Conservation (phyloP, 345 rosid species). For the Arabidopsis thaliana region TAIR10.1 NC_003070.9:9324001-9324500, state of each 20-base stretch:
- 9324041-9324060: neutral
- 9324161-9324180: neutral
- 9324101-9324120: neutral
- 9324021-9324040: neutral
- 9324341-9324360: too few relatives aligned
- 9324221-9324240: neutral
- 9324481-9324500: neutral
- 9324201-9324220: neutral
- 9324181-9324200: neutral
- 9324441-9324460: neutral
- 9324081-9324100: neutral
- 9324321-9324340: too few relatives aligned
- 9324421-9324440: neutral
- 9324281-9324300: neutral
- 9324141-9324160: constrained; percentile 2
- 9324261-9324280: neutral
- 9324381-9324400: too few relatives aligned
- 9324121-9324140: constrained; percentile 16
- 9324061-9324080: too few relatives aligned
- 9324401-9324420: neutral
- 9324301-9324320: too few relatives aligned
- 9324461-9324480: neutral
- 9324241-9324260: neutral
- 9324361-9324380: too few relatives aligned
- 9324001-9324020: constrained; percentile 6